A percentile compares a stretch with the other conserved stretches of the same genome.
These are phyloP conservation scores for Asparagopsis taxiformis DNA, from an alignment of 31 red algal species.

Conservation along the genomic window DNA sequence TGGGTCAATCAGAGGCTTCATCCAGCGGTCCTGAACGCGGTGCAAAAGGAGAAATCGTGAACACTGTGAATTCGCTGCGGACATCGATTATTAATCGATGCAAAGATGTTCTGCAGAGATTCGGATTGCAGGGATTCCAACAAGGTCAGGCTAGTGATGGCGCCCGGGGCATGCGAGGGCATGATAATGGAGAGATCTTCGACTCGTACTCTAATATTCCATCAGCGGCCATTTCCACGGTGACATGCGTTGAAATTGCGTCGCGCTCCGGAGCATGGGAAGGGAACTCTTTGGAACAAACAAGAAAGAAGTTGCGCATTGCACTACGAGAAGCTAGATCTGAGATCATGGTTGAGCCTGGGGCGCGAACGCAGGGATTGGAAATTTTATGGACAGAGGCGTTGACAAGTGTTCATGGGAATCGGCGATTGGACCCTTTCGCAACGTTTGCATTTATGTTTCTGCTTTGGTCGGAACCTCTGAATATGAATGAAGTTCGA, in stretches of 20 bases:
- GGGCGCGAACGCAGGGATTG: conserved; percentile 14
- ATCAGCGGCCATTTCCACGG: conserved; percentile 23
- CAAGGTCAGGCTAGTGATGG: neutral
- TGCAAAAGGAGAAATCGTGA: conserved; percentile 12
- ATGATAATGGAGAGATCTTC: neutral
- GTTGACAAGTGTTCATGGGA: neutral
- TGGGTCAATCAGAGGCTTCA: neutral
- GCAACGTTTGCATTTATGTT: conserved; percentile 35
- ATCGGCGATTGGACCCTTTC: conserved; percentile 24
- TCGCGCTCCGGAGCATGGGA: conserved; percentile 19
- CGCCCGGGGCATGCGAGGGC: neutral
- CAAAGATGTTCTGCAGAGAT: conserved; percentile 10
- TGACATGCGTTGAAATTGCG: conserved; percentile 60
- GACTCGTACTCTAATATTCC: conserved; percentile 20
- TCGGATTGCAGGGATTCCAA: conserved; percentile 12
- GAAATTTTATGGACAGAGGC: conserved; percentile 25
- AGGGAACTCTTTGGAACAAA: neutral
- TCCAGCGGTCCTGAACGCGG: neutral
- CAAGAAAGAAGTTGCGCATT: conserved; percentile 20
- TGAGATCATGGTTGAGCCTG: conserved; percentile 12
- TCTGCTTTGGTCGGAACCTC: conserved; percentile 34
- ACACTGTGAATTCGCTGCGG: neutral
- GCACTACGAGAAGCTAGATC: conserved; percentile 20
- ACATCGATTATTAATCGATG: conserved; percentile 7
- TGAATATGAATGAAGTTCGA: conserved; percentile 10